Conservation (phyloP, 2,329 filamentous ascomycete genomes). For the Aspergillus awamori region DNA sequence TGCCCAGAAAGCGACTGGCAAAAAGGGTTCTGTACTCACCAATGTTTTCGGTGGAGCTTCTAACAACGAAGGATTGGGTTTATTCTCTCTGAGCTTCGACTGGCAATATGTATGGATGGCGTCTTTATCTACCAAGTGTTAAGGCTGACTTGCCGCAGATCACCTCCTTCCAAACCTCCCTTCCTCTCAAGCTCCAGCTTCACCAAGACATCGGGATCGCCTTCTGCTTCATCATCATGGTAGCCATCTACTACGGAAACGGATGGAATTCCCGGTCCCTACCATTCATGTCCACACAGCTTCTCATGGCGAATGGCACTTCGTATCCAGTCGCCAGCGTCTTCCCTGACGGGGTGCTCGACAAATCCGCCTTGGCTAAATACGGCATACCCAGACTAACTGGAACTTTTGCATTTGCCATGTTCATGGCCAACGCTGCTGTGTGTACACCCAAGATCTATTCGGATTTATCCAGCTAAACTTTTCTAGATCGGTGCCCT, state of each 20-base stretch:
- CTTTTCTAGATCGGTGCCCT: conserved; percentile 33
- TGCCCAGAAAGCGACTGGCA: conserved; percentile 13
- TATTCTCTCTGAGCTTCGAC: conserved; percentile 29
- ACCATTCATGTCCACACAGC: conserved; percentile 36
- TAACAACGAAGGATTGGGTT: conserved; percentile 29
- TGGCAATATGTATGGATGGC: conserved; percentile 29
- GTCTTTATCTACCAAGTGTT: conserved; percentile 13
- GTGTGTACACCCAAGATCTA: neutral
- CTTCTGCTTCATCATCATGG: conserved; percentile 47
- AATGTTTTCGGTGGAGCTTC: conserved; percentile 29
- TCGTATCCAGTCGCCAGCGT: conserved; percentile 25
- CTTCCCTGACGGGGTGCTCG: conserved; percentile 28
- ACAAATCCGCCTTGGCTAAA: conserved; percentile 28
- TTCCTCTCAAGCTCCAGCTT: conserved; percentile 56
- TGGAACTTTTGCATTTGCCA: neutral
- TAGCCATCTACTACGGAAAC: conserved; percentile 30
- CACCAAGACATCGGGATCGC: conserved; percentile 53
- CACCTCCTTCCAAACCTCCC: conserved; percentile 56
- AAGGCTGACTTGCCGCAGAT: conserved; percentile 46
- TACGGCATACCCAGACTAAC: conserved; percentile 33
- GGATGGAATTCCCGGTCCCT: conserved; percentile 25
- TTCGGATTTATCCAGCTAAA: too few relatives aligned
- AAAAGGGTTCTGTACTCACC: conserved; percentile 17
- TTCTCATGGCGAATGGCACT: conserved; percentile 34
- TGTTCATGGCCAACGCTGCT: conserved; percentile 11